Evolutionary conservation across 164 flowering plant genomes (phyloP), one percentile per base, ranked within the genome.

Genomic region (Vitis rupestris): DNA sequence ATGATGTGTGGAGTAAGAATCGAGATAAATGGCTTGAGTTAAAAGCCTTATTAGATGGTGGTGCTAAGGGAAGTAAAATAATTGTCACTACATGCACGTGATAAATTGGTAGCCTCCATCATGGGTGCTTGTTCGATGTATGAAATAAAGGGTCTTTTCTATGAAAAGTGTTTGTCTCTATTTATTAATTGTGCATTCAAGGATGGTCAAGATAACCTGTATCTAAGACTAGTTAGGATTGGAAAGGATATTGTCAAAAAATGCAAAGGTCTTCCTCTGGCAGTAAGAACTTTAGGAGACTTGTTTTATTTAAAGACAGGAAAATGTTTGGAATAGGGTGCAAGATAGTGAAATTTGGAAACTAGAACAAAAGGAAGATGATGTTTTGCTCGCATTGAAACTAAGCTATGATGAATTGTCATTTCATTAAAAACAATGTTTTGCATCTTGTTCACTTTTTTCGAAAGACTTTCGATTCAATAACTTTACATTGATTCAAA

Each of bases 161-260:
- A 52, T 12, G 14, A 52, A 1, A 2, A 31, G 44, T 31, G 1
- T 12, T 12, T 52, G n/a, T 13, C 1, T 52, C 3, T 52, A 14
- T 52, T 52, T 52, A n/a, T 52, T 5, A 52, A 13, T 14, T 52
- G 55, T 14, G 55, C 55, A 2, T 52, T 52, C n/a, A 52, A 52
- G 14, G 15, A 52, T 12, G 55, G 44, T 31, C 5, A 52, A 52
- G 55, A 52, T 5, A 52, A 52, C 1, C 55, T 9, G 0, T n/a
- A 52, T 52, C 15, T 17, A 52, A 52, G n/a, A 5, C 15, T 52
- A 0, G 13, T 52, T 4, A 52, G n/a, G n/a, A 52, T 52, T 52
- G 55, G 55, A 10, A n/a, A 52, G 13, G 55, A 52, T 12, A 52
- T 52, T 52, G 55, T 52, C n/a, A 52, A 52, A 5, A 83, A 68